Evolutionary conservation across 2,329 filamentous ascomycete species (phyloP).

Genomic region (Diaporthe vaccinii): DNA sequence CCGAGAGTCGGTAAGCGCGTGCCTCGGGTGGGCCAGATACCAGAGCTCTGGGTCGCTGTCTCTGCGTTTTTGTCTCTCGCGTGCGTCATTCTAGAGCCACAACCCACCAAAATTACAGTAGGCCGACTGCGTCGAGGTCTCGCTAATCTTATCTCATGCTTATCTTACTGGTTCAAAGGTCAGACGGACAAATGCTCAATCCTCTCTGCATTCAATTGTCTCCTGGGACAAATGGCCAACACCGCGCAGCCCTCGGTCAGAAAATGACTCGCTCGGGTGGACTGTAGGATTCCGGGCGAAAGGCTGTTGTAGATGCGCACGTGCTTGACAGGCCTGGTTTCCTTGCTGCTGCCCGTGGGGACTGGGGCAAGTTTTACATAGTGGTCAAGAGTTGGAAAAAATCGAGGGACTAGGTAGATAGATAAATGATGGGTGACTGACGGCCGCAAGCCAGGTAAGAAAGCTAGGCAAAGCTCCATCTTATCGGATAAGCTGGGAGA

Average conservation of each 20-base stretch:
- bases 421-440: slow-evolving; percentile 22
- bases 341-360: slow-evolving; percentile 5
- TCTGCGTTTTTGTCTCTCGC: not conserved
- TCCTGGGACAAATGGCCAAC: not conserved
- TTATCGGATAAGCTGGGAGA: slow-evolving; percentile 36
- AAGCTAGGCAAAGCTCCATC: slow-evolving; percentile 23
- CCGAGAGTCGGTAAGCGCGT: not conserved
- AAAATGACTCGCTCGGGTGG: slow-evolving; percentile 30
- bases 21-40: slow-evolving; percentile 1
- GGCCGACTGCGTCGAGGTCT: not conserved
- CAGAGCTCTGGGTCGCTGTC: slow-evolving; percentile 11
- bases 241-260: slow-evolving; percentile 7
- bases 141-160: slow-evolving; percentile 31
- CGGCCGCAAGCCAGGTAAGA: not conserved
- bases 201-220: not conserved
- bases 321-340: slow-evolving; percentile 12
- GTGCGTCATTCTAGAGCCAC: slow-evolving; percentile 22
- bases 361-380: not conserved
- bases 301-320: slow-evolving; percentile 22
- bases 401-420: not conserved
- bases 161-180: not conserved
- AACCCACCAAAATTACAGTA: not conserved
- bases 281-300: slow-evolving; percentile 16
- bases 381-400: not conserved
- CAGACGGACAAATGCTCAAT: slow-evolving; percentile 1